These are phyloP conservation scores for Stagonosporopsis chrysanthemi DNA, from an alignment of 2,329 filamentous ascomycete genomes.

Conservation along the genomic window DNA sequence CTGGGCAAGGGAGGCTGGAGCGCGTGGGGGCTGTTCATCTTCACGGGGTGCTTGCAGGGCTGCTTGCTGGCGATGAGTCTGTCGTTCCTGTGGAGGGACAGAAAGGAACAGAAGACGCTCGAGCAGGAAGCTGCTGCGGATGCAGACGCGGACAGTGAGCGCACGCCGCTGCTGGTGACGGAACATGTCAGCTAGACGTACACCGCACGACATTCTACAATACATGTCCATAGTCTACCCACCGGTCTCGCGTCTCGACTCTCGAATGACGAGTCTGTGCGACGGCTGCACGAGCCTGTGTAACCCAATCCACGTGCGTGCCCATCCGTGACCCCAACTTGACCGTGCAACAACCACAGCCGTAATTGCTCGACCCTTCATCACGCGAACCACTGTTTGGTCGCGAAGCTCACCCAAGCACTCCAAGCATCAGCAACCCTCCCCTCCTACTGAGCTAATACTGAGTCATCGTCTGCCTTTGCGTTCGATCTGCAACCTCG, in stretches of 20 bases:
- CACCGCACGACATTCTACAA: not conserved
- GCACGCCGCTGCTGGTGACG: conserved; percentile 6
- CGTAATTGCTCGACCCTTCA: not conserved
- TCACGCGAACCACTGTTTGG: not conserved
- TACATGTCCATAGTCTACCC: not conserved
- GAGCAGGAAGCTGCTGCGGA: conserved; percentile 4
- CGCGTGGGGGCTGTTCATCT: conserved; percentile 89
- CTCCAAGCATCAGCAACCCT: not conserved
- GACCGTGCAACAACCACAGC: conserved; percentile 8
- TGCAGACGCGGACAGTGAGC: conserved; percentile 10
- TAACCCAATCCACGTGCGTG: conserved; percentile 13
- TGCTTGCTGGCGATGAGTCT: conserved; percentile 80
- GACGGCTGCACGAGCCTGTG: conserved; percentile 9
- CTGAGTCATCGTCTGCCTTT: conserved; percentile 1
- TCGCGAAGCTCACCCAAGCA: not conserved
- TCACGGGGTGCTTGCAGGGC: conserved; percentile 87
- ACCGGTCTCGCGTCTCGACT: not conserved
- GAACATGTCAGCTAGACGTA: conserved; percentile 12
- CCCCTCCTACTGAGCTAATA: not conserved
- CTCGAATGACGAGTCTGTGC: not conserved
- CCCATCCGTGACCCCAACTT: not conserved
- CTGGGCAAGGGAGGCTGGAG: conserved; percentile 89
- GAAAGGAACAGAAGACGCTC: conserved; percentile 37
- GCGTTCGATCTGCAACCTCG: not conserved
- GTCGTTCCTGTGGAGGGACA: conserved; percentile 70